phyloP scores from a whole-genome alignment of 441 rosid genomes.

The Raphanus hybrid region DNA sequence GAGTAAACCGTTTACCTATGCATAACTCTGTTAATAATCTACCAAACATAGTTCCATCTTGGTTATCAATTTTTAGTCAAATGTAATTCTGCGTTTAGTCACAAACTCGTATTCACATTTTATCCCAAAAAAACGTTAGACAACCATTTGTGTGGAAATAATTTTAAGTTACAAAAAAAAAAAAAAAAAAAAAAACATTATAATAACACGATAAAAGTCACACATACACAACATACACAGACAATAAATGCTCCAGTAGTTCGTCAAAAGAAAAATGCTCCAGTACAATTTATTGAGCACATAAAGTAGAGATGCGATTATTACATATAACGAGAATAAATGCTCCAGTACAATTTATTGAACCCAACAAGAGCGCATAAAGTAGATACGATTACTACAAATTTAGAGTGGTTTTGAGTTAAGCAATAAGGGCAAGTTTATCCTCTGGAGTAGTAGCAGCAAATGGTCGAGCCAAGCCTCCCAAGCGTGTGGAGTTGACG shows the following conservation, averaged over 20 bases:
- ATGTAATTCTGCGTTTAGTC: too few species aligned
- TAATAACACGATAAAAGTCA: neutral
- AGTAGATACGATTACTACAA: neutral
- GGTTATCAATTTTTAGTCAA: too few species aligned
- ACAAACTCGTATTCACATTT: too few species aligned
- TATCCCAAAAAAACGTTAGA: too few species aligned
- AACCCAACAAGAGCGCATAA: slow-evolving; percentile 2
- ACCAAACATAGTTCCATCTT: too few species aligned
- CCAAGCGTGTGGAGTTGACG: slow-evolving; percentile 50
- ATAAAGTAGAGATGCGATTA: neutral
- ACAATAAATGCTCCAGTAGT: neutral
- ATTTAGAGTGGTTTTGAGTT: neutral
- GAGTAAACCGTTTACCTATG: too few species aligned
- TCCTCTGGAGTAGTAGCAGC: slow-evolving; percentile 24
- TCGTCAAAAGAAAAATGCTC: neutral
- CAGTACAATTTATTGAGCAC: neutral
- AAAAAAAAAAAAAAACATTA: too few species aligned
- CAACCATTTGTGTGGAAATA: too few species aligned
- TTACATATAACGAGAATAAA: neutral
- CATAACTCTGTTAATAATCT: too few species aligned
- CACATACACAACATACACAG: slow-evolving; percentile 3
- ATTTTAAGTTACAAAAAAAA: too few species aligned
- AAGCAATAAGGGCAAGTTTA: slow-evolving; percentile 37
- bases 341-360: neutral
- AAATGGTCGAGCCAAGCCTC: slow-evolving; percentile 41